Evolutionary conservation across 78 protist genomes (phyloP), one percentile per base, ranked within the genome.

Genomic region (Chrysochromulina tobinii): DNA sequence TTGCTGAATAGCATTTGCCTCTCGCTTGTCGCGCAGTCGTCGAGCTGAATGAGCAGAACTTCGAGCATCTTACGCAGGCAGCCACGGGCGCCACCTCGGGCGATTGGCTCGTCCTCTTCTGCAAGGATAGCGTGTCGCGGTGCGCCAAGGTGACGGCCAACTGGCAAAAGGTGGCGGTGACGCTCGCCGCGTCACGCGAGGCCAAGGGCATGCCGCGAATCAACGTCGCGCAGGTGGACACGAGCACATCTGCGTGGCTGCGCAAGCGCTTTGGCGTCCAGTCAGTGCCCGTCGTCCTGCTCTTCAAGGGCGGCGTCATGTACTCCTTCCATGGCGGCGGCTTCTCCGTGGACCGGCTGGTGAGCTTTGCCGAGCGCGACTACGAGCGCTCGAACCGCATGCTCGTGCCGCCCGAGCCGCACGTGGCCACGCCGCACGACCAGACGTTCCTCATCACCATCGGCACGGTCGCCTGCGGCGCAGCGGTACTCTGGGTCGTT

Each of bases 1-100:
- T 7, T 12, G 7, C 64, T 59, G 7, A 7, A 12, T 59, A 7
- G 12, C 64, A 7, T 12, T 0, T 59, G 23, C 64, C 64, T 12
- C 12, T 12, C 64, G 64, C 64, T 59, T 59, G 0, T 12, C 64
- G 23, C 64, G 64, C 64, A 59, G 84, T 75, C 23, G 53, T 38
- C 50, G 2, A 7, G n/a, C 92, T 89, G 79, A 53, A 81, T 50
- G 85, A 72, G 51, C 5, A 61, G 55, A 89, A 73, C 79, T 89
- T 89, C n/a, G 92, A 89, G 92, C 92, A 77, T 51, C 59, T 53
- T n/a, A 89, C 92, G 53, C 92, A 89, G 50, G 86, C 92, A 8
- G 68, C 77, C 18, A 89, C 92, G 17, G 92, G 92, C 15, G 86
- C 92, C 15, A 89, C 92, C 50, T 72, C 92, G 0, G 92, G 92